Base-by-base conservation (phyloP, 108 stramenopile species). In the Nannochloropsis oceanica region DNA sequence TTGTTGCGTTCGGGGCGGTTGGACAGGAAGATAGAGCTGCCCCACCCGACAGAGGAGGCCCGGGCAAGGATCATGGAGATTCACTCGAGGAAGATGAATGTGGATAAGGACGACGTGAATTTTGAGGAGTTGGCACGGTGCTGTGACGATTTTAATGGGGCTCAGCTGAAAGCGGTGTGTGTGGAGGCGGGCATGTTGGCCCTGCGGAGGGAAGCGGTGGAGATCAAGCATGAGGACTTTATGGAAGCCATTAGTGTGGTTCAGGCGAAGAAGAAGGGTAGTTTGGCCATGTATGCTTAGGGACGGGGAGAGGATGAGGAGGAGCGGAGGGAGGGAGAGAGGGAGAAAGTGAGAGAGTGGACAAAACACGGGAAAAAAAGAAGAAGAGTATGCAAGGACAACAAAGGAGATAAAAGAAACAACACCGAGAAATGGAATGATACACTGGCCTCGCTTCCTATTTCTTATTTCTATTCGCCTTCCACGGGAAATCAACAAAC, bases 161-260 rank as follows among this genome's bases (percentile, higher is more conserved):
- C 98, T 10, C 96, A 96, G 91, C 82, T 97, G 44, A 97, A 97
- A 92, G 97, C 97, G 8, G 95, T 99, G n/a, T 96, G 96, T 85
- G 96, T 97, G 24, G 98, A 99, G 92, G 97, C 97, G 27, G 98
- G 98, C 44, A 99, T 99, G 97, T 89, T 99, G 82, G 97, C 97
- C 11, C 91, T 99, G 82, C 90, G 99, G 83, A 89, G 92, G 73
- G 94, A 94, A 50, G 89, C 93, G 79, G 89, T 86, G 43, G 90
- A 92, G 80, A 95, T 96, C 82, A 88, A 92, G 84, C 96, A 98
- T 87, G 96, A 97, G 84, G 97, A 99, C 90, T 98, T 97, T 91
- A 95, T 97, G 89, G 97, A 99, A 89, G 98, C 95, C 26, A 97
- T 97, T 84, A 94, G 91, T 43, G 97, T 96, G 43, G 98, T 99